phyloP scores from a whole-genome alignment of 805 yeast species.

The Pichia californica region DNA sequence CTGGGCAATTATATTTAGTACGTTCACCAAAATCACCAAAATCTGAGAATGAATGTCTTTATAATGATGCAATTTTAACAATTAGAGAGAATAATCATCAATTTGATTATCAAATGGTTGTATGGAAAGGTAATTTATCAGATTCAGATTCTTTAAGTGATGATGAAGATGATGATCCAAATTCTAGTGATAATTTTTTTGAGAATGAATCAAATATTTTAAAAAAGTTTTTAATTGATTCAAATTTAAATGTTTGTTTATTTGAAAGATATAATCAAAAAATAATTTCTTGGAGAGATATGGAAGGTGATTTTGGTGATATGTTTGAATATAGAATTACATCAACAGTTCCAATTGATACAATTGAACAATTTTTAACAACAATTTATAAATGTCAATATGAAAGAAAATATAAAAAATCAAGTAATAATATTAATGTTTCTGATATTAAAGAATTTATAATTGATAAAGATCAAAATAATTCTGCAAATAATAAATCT shows the following conservation, averaged over 20 bases:
- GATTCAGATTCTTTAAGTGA: constrained; percentile 46
- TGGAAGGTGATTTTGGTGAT: constrained; percentile 83
- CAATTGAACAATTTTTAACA: constrained; percentile 57
- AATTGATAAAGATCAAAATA: constrained; percentile 27
- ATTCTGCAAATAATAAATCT: constrained; percentile 16
- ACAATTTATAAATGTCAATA: constrained; percentile 63
- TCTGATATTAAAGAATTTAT: constrained; percentile 55
- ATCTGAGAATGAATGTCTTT: constrained; percentile 78
- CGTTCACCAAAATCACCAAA: constrained; percentile 78
- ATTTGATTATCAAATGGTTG: constrained; percentile 57
- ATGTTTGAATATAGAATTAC: constrained; percentile 73
- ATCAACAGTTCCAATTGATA: constrained; percentile 44
- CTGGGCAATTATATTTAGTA: constrained; percentile 71
- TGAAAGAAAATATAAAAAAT: constrained; percentile 62
- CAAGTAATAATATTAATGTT: constrained; percentile 39
- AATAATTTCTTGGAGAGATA: constrained; percentile 73
- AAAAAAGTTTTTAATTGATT: constrained; percentile 62
- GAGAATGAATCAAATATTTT: constrained; percentile 47
- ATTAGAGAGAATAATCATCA: constrained; percentile 64
- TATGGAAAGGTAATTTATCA: constrained; percentile 63
- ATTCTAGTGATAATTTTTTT: constrained; percentile 30
- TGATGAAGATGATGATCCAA: constrained; percentile 41
- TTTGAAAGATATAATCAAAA: constrained; percentile 42
- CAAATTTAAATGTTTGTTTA: constrained; percentile 50
- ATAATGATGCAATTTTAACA: constrained; percentile 70